Evolutionary conservation across 129 eudicot species (phyloP), one percentile per base, ranked within the genome.

Genomic region (Tagetes patula): DNA sequence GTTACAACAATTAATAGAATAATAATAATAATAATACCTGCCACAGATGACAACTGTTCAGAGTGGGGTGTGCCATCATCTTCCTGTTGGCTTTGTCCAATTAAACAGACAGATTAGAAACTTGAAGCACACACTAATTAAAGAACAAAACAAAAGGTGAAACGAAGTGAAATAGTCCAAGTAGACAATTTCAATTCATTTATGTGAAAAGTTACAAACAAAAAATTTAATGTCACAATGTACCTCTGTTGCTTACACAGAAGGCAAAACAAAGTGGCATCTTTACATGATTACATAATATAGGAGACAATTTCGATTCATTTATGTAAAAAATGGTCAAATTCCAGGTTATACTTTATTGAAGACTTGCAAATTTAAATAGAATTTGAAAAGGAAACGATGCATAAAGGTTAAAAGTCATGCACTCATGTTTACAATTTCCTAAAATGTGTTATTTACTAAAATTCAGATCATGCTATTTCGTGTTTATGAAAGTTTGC

Each of bases 21-120:
- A 47, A 11, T 4, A 47, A 10, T 47, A 60, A 37, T 11, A 3
- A 33, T 14, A 27, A 49, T 68, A 92, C 96, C 98, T 87, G 89
- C 84, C 60, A 89, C 83, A 1, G 87, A 77, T 43, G 92, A 72
- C 62, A 80, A 50, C 68, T 81, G 73, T 73, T 84, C 85, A 20
- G 91, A 82, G 79, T 76, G 75, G 82, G 85, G 74, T 65, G 47
- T 82, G 27, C 54, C 61, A 58, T 80, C 84, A 69, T 82, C 86
- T 77, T 82, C 88, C 77, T 70, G 81, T 82, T 84, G 86, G 71
- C 98, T 89, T 79, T 71, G 72, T 50, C 61, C 67, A 60, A 38
- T 65, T n/a, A 69, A 64, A 71, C 20, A 52, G 10, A 71, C 39
- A 71, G 6, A 71, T 78, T 52, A 77, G 65, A 20, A 77, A 71